A percentile compares a stretch with the other conserved stretches of the same genome.
phyloP scores from a whole-genome alignment of 805 yeast genomes.

The Helenozyma rhizophorensis region DNA sequence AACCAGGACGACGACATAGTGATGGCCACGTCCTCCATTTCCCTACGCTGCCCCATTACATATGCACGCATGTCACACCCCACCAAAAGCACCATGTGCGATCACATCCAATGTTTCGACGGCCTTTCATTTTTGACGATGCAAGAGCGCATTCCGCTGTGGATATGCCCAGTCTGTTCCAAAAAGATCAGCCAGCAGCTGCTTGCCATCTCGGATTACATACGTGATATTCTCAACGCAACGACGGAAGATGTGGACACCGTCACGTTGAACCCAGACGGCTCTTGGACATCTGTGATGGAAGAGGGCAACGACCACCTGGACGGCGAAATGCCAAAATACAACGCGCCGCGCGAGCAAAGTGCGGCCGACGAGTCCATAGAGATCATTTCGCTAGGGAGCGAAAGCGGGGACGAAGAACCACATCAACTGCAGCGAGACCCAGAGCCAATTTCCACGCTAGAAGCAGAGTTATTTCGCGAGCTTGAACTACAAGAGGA shows the following conservation, averaged over 20 bases:
- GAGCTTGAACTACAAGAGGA: no score
- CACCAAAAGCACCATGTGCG: conserved; percentile 62
- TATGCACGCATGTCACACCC: conserved; percentile 69
- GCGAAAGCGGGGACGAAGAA: conserved; percentile 42
- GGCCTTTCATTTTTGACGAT: conserved; percentile 66
- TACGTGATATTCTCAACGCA: conserved; percentile 52
- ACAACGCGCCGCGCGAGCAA: background rate
- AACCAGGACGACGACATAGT: conserved; percentile 66
- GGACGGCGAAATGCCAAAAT: conserved; percentile 1
- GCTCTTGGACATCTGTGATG: conserved; percentile 55
- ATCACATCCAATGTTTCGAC: conserved; percentile 87
- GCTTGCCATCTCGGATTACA: conserved; percentile 71
- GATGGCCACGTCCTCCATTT: conserved; percentile 59
- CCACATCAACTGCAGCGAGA: no score
- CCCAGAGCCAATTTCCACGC: no score
- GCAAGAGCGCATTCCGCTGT: conserved; percentile 75
- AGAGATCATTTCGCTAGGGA: conserved; percentile 47
- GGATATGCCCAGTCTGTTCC: conserved; percentile 87
- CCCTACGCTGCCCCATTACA: conserved; percentile 77
- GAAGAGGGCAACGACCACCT: conserved; percentile 9
- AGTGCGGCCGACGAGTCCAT: conserved; percentile 21
- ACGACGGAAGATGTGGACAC: conserved; percentile 57
- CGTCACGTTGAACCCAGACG: conserved; percentile 66
- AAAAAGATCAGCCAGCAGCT: conserved; percentile 47
- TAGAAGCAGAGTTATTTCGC: no score